Base-by-base conservation (phyloP, 768 basidiomycete species). In the Clavaria fumosa region DNA sequence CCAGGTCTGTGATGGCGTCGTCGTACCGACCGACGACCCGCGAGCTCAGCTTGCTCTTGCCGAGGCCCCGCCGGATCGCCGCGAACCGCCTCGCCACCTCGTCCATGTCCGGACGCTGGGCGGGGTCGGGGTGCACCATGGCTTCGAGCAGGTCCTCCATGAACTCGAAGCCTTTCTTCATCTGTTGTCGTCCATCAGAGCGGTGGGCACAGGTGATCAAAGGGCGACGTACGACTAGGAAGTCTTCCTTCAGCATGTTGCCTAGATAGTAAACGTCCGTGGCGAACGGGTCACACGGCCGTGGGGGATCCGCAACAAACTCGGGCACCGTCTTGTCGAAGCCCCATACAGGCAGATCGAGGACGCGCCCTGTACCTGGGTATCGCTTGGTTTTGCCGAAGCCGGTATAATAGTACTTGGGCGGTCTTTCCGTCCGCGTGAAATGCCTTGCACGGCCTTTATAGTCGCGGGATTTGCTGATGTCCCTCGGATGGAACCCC, bases 211-310 rank as follows among this genome's bases (percentile, higher is more conserved):
- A n/a, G n/a, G n/a, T n/a, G n/a, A n/a, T n/a, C n/a, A n/a, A n/a
- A n/a, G n/a, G n/a, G n/a, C n/a, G n/a, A 21, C 37, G n/a, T 35
- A 64, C 62, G 39, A 50, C 31, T 0, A 57, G n/a, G 35, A 65
- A 59, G n/a, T 58, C 46, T 32, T 14, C 39, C 9, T 42, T 46
- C 4, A 64, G 51, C 5, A 57, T 15, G 31, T 66, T 67, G 0
- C 64, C 65, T 0, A 67, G 42, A 21, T 59, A 59, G 41, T 64
- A 69, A 3, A 69, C 49, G 23, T 70, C 68, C 0, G 57, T 59
- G 0, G 57, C 48, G 31, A 69, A 70, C 0, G 64, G 61, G 41
- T 69, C 45, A 7, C 53, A 47, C 0, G 49, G 54, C n/a, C n/a
- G n/a, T n/a, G n/a, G n/a, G 1, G 41, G 23, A 0, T 40, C 22